phyloP scores from a whole-genome alignment of 1,139 yeast species.

The Pichia sp. region DNA sequence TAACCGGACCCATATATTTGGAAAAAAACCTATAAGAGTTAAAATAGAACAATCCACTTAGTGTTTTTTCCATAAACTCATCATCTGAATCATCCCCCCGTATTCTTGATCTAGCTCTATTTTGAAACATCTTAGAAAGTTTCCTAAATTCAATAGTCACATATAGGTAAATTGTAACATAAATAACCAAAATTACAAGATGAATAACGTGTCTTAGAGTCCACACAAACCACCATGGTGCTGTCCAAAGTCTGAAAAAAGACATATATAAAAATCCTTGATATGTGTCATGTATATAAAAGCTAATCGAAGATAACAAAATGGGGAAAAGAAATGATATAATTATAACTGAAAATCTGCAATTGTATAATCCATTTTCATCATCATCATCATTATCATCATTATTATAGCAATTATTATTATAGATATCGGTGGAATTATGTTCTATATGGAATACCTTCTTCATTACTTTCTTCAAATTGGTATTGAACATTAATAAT shows the following conservation, averaged over 20 bases:
- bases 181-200: conserved; percentile 55
- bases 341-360: conserved; percentile 53
- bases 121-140: conserved; percentile 26
- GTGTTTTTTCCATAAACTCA: conserved; percentile 16
- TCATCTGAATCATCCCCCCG: not conserved
- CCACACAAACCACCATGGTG: conserved; percentile 81
- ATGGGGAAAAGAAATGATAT: conserved; percentile 57
- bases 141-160: conserved; percentile 56
- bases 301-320: conserved; percentile 68
- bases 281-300: conserved; percentile 51
- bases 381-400: conserved; percentile 15
- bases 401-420: not conserved
- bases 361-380: conserved; percentile 72
- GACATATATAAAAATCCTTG: conserved; percentile 70
- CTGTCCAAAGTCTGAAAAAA: conserved; percentile 61
- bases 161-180: conserved; percentile 65
- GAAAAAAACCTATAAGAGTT: conserved; percentile 18
- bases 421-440: not conserved
- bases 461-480: not conserved
- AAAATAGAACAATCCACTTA: conserved; percentile 28
- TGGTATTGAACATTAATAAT: conserved; percentile 51
- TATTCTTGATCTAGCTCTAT: not conserved
- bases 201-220: conserved; percentile 69
- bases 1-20: too few relatives aligned
- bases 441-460: not conserved